These are phyloP conservation scores for Globisporangium carolinianum DNA, from an alignment of 352 stramenopile genomes.

Conservation along the genomic window DNA sequence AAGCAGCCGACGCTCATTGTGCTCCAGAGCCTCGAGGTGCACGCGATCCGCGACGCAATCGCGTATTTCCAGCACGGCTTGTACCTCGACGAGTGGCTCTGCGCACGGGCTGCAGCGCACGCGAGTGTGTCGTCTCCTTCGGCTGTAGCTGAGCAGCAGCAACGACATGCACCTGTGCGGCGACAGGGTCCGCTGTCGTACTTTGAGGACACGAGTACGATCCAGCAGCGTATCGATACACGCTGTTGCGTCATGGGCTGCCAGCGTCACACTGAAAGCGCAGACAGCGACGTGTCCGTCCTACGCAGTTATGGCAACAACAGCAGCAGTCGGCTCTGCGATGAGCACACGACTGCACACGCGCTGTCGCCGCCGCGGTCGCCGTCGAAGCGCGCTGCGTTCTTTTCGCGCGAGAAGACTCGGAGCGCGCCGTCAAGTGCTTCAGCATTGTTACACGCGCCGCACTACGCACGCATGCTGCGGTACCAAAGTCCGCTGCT, in stretches of 20 bases:
- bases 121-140: not conserved
- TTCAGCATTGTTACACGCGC: constrained; percentile 26
- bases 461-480: constrained; percentile 45
- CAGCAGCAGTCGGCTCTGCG: constrained; percentile 17
- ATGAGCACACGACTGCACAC: constrained; percentile 21
- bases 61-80: constrained; percentile 48
- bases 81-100: constrained; percentile 31
- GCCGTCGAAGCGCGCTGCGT: constrained; percentile 22
- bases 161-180: not conserved
- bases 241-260: constrained; percentile 54
- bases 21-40: constrained; percentile 45
- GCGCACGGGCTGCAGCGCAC: constrained; percentile 16
- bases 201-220: constrained; percentile 29
- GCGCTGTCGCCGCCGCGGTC: constrained; percentile 14
- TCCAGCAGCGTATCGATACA: constrained; percentile 34
- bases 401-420: constrained; percentile 16
- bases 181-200: constrained; percentile 24
- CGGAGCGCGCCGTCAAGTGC: constrained; percentile 4
- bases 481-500: constrained; percentile 51
- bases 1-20: constrained; percentile 60
- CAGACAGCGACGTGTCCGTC: constrained; percentile 14
- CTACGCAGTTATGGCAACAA: not conserved
- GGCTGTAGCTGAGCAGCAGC: not conserved
- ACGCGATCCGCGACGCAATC: constrained; percentile 60
- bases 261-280: constrained; percentile 5